Conservation (phyloP, 1,284 basidiomycete species). For the Erythrobasidium hasegawianum region DNA sequence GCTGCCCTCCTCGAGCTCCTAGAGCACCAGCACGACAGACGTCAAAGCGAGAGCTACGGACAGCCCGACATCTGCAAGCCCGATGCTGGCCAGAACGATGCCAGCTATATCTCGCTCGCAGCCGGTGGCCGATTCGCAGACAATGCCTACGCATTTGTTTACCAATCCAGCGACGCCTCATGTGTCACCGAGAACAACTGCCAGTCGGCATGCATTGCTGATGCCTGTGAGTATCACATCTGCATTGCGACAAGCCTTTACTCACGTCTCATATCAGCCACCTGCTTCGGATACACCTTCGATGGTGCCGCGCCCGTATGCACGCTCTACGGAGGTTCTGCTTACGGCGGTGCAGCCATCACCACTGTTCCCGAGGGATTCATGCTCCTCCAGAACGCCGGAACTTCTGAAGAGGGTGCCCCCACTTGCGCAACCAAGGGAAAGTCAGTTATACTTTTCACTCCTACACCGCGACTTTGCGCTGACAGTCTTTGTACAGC, state of each 20-base stretch:
- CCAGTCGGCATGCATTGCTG: background rate
- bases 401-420: background rate
- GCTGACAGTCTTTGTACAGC: too few relatives aligned
- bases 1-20: slow-evolving; percentile 3
- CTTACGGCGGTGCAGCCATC: background rate
- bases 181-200: background rate
- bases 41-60: background rate
- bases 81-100: background rate
- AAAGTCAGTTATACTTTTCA: too few relatives aligned
- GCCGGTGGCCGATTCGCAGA: background rate
- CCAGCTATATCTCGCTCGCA: background rate
- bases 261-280: background rate
- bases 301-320: background rate
- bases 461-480: too few relatives aligned
- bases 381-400: slow-evolving; percentile 1
- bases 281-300: background rate
- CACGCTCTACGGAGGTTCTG: background rate
- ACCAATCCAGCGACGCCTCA: background rate
- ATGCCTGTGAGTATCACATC: background rate
- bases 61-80: background rate
- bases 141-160: background rate
- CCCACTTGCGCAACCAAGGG: background rate
- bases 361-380: background rate
- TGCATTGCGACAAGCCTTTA: too few relatives aligned
- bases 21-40: slow-evolving; percentile 2